Percentiles rank a stretch among this genome's conserved stretches.
Conservation (phyloP, 805 yeast genomes). For the Candida succiphila region DNA sequence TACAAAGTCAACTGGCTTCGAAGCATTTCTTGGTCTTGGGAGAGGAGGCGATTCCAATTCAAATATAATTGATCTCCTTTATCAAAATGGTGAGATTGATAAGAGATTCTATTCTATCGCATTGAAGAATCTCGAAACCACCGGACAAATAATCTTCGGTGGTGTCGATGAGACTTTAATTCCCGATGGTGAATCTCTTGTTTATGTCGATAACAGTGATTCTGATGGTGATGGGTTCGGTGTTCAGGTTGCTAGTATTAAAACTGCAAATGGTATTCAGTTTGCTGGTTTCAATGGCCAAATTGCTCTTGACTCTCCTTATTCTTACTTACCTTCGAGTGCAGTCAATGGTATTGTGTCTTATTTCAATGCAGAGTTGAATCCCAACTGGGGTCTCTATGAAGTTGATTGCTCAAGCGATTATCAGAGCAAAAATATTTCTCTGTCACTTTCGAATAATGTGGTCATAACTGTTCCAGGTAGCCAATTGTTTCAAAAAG, state of each 20-base stretch:
- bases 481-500: constrained; percentile 9
- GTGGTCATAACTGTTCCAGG: constrained; percentile 11
- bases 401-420: constrained; percentile 12
- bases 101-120: constrained; percentile 18
- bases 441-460: too few species aligned
- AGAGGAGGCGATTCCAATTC: constrained; percentile 5
- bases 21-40: constrained; percentile 14
- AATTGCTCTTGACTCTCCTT: too few species aligned
- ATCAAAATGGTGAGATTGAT: constrained; percentile 17
- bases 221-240: constrained; percentile 3
- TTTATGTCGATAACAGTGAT: constrained; percentile 1
- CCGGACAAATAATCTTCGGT: constrained; percentile 22
- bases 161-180: constrained; percentile 20
- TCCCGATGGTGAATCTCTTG: constrained; percentile 10
- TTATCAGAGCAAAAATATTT: too few species aligned
- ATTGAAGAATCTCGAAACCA: constrained; percentile 12
- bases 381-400: constrained; percentile 10
- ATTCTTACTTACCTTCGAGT: constrained; percentile 34
- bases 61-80: constrained; percentile 14
- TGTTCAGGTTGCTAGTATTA: constrained; percentile 29
- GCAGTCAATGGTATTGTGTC: constrained; percentile 9
- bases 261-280: too few species aligned
- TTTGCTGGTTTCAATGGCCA: too few species aligned
- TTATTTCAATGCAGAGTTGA: constrained; percentile 9
- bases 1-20: constrained; percentile 6